phyloP scores from a whole-genome alignment of 768 basidiomycete genomes.

The Mycena vulgaris region DNA sequence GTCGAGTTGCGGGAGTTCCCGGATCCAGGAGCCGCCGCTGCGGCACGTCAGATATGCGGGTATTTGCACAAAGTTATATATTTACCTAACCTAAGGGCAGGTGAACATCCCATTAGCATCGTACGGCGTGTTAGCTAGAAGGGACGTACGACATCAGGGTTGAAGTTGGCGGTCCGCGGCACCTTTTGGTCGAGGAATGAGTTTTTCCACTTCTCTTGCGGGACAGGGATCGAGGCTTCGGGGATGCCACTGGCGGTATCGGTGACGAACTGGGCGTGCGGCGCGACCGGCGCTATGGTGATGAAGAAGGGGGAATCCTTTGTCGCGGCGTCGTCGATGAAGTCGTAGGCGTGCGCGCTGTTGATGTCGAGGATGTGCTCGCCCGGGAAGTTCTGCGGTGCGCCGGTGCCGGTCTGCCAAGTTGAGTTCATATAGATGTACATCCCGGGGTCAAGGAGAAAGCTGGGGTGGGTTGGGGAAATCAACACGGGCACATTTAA shows the following conservation, averaged over 20 bases:
- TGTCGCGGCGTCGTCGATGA: conserved; percentile 3
- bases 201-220: background rate
- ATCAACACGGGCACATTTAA: too few relatives aligned
- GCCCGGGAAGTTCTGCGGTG: background rate
- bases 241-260: too few relatives aligned
- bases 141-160: background rate
- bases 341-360: background rate
- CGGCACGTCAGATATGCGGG: background rate
- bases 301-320: conserved; percentile 7
- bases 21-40: conserved; percentile 6
- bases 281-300: background rate
- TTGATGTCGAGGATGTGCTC: background rate
- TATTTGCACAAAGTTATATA: too few relatives aligned
- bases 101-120: too few relatives aligned
- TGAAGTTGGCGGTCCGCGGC: background rate
- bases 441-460: conserved; percentile 6
- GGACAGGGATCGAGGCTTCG: background rate
- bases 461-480: background rate
- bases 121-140: too few relatives aligned
- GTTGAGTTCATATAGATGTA: conserved; percentile 3
- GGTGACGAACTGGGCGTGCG: background rate
- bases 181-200: background rate
- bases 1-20: conserved; percentile 2
- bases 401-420: conserved; percentile 4
- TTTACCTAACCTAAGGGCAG: background rate